A percentile compares a stretch with the other conserved stretches of the same genome.
Conservation (phyloP, 129 eudicot species). For the Chrysanthemum makinoi region DNA sequence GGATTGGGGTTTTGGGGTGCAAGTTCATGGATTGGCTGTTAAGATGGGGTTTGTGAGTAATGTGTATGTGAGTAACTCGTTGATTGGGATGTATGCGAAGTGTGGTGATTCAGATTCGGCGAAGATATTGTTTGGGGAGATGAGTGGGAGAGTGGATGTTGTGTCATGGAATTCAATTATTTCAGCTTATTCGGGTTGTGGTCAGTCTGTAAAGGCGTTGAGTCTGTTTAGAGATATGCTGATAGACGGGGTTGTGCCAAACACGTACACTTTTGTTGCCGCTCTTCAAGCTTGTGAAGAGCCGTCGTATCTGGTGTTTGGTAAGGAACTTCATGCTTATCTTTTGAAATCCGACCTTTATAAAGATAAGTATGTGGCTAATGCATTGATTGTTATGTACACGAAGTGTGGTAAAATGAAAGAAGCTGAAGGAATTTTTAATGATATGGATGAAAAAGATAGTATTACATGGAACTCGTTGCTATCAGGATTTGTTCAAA, state of each 20-base stretch:
- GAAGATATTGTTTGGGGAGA: slow-evolving; percentile 38
- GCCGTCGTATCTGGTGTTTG: slow-evolving; percentile 22
- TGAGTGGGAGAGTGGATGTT: slow-evolving; percentile 42
- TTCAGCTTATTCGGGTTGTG: slow-evolving; percentile 43
- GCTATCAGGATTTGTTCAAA: slow-evolving; percentile 71
- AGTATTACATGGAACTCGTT: slow-evolving; percentile 70
- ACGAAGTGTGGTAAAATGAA: slow-evolving; percentile 48
- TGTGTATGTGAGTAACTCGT: slow-evolving; percentile 57
- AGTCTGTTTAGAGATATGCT: slow-evolving; percentile 55
- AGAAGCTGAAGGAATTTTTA: slow-evolving; percentile 50
- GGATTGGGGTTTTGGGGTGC: slow-evolving; percentile 43
- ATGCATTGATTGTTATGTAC: slow-evolving; percentile 71
- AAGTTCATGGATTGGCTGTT: slow-evolving; percentile 61
- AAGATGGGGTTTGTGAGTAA: slow-evolving; percentile 53
- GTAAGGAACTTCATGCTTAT: slow-evolving; percentile 64
- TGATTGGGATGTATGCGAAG: slow-evolving; percentile 63
- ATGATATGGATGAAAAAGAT: slow-evolving; percentile 47
- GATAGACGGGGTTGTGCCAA: slow-evolving; percentile 40
- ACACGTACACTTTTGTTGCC: slow-evolving; percentile 70
- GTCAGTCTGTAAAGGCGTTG: slow-evolving; percentile 38
- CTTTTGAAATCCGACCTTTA: slow-evolving; percentile 44
- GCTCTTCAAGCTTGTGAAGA: slow-evolving; percentile 70
- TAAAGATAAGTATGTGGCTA: slow-evolving; percentile 53
- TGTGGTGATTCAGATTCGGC: slow-evolving; percentile 47
- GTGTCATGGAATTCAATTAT: slow-evolving; percentile 82